These are phyloP conservation scores for Polyporus tsugae DNA, from an alignment of 1,284 basidiomycete species.

Conservation along the genomic window DNA sequence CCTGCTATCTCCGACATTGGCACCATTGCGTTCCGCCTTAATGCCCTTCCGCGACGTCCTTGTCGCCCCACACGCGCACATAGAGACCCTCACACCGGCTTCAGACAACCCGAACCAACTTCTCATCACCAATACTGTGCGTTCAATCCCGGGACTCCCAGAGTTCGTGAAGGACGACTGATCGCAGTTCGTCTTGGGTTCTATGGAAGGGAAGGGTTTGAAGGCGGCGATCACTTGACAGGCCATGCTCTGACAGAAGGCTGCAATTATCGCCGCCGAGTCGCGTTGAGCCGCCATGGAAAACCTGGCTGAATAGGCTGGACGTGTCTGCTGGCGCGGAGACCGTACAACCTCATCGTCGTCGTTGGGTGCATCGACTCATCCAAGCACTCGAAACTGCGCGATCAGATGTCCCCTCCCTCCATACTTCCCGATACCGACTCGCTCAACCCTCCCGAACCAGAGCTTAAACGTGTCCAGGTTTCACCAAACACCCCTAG, in stretches of 20 bases:
- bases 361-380: constrained; percentile 55
- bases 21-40: constrained; percentile 66
- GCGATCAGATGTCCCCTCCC: constrained; percentile 55
- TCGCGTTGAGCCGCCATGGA: constrained; percentile 47
- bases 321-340: constrained; percentile 21
- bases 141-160: constrained; percentile 56
- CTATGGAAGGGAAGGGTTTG: constrained; percentile 69
- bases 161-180: constrained; percentile 72
- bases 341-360: constrained; percentile 33
- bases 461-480: constrained; percentile 42
- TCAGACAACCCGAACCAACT: constrained; percentile 45
- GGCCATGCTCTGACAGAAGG: constrained; percentile 60
- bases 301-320: constrained; percentile 49
- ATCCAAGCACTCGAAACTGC: constrained; percentile 55
- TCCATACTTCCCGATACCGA: constrained; percentile 39
- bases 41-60: constrained; percentile 60
- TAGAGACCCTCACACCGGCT: constrained; percentile 52
- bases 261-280: constrained; percentile 58
- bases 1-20: constrained; percentile 69
- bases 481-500: too few species aligned
- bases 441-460: constrained; percentile 45
- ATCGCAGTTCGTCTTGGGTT: constrained; percentile 62
- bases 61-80: constrained; percentile 54
- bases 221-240: constrained; percentile 57
- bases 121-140: constrained; percentile 54